Evolutionary conservation across 2,329 filamentous ascomycete species (phyloP), one percentile per base, ranked within the genome.

Genomic region (Diplodia sapinea): DNA sequence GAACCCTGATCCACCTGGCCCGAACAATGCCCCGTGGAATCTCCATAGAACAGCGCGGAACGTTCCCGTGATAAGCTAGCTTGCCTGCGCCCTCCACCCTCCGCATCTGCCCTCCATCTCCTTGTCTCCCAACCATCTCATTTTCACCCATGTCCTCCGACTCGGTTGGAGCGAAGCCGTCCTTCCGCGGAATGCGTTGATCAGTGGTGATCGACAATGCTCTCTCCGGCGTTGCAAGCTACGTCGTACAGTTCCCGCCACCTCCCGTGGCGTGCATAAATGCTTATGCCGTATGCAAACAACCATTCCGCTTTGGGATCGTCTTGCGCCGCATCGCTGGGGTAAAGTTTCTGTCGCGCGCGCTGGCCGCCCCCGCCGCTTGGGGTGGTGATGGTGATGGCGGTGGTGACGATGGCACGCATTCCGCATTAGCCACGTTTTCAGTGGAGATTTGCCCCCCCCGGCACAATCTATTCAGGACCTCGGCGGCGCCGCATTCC

Each of bases 231-330:
- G 8, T 38, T 12, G 11, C 36, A 38, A 11, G 9, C 1, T 47
- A n/a, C 11, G 51, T 33, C 51, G 51, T 55, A 31, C 33, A 38
- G 23, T 38, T 38, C 12, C 56, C 36, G 56, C 56, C 56, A 63
- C 59, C 59, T 63, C 29, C 59, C 59, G 40, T 50, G 29, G 17
- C 59, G 43, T 63, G 59, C 47, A 61, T 61, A 33, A 33, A 49
- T 49, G 38, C 26, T 43, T 29, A 29, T 57, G 20, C 17, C 17
- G 40, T 43, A 43, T 15, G 13, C 38, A 43, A 15, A 26, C 26
- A 13, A 13, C 40, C 40, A 7, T n/a, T 47, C 43, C 43, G 43
- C n/a, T 47, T 47, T 20, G 17, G 3, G 40, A 13, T 47, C 40
- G 3, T 3, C 13, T 29, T 38, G 36, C 36, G 11, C 36, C 36